These are phyloP conservation scores for Boletus patriciae DNA, from an alignment of 768 basidiomycete genomes.

Conservation along the genomic window DNA sequence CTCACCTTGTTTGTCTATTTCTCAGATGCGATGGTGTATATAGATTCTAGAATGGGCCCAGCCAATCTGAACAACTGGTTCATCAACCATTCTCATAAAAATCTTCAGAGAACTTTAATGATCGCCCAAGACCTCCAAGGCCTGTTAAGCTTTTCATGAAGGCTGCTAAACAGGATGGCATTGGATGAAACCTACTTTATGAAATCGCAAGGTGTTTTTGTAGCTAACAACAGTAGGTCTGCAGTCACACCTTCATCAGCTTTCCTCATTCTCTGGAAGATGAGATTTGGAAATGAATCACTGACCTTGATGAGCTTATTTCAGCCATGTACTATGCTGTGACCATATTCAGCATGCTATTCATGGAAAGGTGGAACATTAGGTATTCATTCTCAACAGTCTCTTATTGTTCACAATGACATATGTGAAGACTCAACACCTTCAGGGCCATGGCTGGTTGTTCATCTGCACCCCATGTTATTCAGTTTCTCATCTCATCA, in stretches of 20 bases:
- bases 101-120: neutral
- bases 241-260: neutral
- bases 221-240: neutral
- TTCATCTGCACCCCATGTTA: slow-evolving; percentile 9
- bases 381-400: slow-evolving; percentile 20
- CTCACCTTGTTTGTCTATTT: neutral
- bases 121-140: neutral
- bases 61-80: neutral
- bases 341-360: slow-evolving; percentile 13
- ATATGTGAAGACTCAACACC: slow-evolving; percentile 16
- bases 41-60: neutral
- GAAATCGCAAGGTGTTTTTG: neutral
- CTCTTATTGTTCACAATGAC: slow-evolving; percentile 4
- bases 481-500: neutral
- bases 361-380: neutral
- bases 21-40: neutral
- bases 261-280: neutral
- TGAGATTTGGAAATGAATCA: slow-evolving; percentile 6
- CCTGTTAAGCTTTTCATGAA: neutral
- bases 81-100: neutral
- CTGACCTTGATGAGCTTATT: slow-evolving; percentile 3
- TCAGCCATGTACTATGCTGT: slow-evolving; percentile 12
- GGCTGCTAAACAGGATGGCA: neutral
- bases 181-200: neutral
- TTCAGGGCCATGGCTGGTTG: slow-evolving; percentile 6